These are phyloP conservation scores for Eutrema japonicum DNA, from an alignment of 345 rosid species.

Conservation along the genomic window DNA sequence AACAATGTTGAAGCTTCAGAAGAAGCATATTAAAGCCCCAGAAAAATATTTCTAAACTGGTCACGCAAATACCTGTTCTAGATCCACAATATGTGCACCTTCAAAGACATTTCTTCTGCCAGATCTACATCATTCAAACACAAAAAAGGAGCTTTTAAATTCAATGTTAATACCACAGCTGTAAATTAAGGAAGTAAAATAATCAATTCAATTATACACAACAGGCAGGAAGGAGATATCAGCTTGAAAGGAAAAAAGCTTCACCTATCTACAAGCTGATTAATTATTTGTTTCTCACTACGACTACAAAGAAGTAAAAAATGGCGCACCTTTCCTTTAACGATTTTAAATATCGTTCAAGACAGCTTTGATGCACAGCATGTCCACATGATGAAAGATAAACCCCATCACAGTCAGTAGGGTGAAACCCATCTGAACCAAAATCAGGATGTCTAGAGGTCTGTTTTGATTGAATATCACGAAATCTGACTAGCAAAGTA, in stretches of 20 bases:
- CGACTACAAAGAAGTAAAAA: conserved; percentile 10
- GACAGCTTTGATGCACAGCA: conserved; percentile 94
- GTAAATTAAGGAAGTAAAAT: conserved; percentile 5
- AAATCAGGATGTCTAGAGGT: conserved; percentile 50
- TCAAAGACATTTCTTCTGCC: conserved; percentile 75
- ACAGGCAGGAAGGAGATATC: conserved; percentile 4
- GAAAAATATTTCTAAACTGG: conserved; percentile 23
- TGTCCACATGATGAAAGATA: conserved; percentile 94
- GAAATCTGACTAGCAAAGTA: conserved; percentile 53
- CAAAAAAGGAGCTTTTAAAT: background rate
- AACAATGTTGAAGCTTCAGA: conserved; percentile 31
- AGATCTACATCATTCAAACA: conserved; percentile 51
- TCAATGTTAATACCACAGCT: conserved; percentile 9
- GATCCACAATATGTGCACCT: conserved; percentile 87
- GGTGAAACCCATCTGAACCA: conserved; percentile 70
- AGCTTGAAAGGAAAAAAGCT: conserved; percentile 1
- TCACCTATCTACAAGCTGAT: conserved; percentile 26
- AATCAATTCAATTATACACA: conserved; percentile 23
- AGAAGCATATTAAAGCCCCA: conserved; percentile 22
- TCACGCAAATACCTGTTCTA: conserved; percentile 61
- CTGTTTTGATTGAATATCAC: conserved; percentile 58
- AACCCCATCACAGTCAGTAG: conserved; percentile 82
- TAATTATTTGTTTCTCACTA: conserved; percentile 12
- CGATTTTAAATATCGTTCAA: conserved; percentile 80
- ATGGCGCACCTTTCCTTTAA: conserved; percentile 75